phyloP scores from a whole-genome alignment of 257 asterid species.

The Salvia splendens region DNA sequence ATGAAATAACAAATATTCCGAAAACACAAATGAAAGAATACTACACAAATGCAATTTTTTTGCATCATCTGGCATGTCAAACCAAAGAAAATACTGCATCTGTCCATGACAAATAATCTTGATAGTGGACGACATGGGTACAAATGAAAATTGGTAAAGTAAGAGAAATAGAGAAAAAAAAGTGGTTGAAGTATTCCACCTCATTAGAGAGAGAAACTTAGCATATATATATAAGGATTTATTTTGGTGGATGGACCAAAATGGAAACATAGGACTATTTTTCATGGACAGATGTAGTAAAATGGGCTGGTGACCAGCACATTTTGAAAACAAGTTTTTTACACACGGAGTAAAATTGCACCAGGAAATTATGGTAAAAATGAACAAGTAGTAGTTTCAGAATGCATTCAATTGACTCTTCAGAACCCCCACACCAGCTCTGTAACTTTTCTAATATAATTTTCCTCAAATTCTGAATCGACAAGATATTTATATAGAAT shows the following conservation, averaged over 20 bases:
- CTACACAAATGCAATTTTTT: constrained; percentile 8
- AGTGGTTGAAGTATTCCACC: too few relatives aligned
- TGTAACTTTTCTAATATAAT: not conserved
- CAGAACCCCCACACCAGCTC: constrained; percentile 16
- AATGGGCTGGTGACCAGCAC: constrained; percentile 17
- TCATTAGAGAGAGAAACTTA: too few relatives aligned
- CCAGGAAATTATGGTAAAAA: constrained; percentile 6
- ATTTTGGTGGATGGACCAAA: too few relatives aligned
- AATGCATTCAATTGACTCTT: not conserved
- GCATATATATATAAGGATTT: too few relatives aligned
- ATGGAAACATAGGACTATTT: too few relatives aligned
- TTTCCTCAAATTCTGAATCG: constrained; percentile 2
- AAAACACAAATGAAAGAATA: not conserved
- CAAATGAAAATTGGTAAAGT: too few relatives aligned
- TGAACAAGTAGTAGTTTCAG: constrained; percentile 11
- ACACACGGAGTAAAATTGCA: not conserved
- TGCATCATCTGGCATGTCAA: not conserved
- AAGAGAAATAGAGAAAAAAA: too few relatives aligned
- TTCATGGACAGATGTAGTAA: not conserved
- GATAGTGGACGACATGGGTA: too few relatives aligned
- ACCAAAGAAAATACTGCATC: not conserved
- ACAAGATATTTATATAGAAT: not conserved
- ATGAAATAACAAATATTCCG: not conserved
- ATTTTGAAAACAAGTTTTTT: not conserved
- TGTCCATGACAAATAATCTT: too few relatives aligned